A percentile compares a stretch with the other conserved stretches of the same genome.
Evolutionary conservation across 2,329 filamentous ascomycete genomes (phyloP).

Genomic region (Zymoseptoria brevis): DNA sequence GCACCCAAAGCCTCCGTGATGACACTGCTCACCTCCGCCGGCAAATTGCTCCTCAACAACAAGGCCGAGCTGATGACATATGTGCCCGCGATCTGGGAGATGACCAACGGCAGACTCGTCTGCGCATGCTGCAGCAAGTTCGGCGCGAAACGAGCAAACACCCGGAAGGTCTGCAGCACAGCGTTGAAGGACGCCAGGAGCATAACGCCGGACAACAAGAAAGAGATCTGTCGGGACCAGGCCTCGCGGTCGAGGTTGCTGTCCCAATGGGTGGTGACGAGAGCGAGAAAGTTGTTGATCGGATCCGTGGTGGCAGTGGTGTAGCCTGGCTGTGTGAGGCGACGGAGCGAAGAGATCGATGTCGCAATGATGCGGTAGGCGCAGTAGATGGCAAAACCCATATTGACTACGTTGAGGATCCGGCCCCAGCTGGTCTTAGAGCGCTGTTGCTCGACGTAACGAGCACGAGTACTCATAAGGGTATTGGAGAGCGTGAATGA

Average conservation of each 20-base stretch:
- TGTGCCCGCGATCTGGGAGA: conserved; percentile 73
- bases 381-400: conserved; percentile 72
- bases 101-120: conserved; percentile 68
- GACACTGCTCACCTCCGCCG: conserved; percentile 65
- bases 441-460: conserved; percentile 56
- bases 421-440: conserved; percentile 61
- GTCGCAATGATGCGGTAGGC: conserved; percentile 74
- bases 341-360: conserved; percentile 57
- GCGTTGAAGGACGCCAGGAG: conserved; percentile 73
- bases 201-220: conserved; percentile 74
- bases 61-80: conserved; percentile 78
- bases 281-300: conserved; percentile 72
- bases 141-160: conserved; percentile 70
- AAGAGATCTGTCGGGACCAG: conserved; percentile 79
- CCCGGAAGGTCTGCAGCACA: conserved; percentile 74
- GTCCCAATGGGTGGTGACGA: conserved; percentile 77
- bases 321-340: conserved; percentile 37
- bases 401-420: conserved; percentile 54
- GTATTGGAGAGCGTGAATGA: conserved; percentile 60
- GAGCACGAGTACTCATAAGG: conserved; percentile 54
- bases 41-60: conserved; percentile 69
- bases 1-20: conserved; percentile 71
- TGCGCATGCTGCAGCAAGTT: conserved; percentile 64
- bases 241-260: conserved; percentile 71
- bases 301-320: conserved; percentile 67